Base-by-base conservation (phyloP, 176 grass and related monocot genomes). In the Saccharum officinarum region DNA sequence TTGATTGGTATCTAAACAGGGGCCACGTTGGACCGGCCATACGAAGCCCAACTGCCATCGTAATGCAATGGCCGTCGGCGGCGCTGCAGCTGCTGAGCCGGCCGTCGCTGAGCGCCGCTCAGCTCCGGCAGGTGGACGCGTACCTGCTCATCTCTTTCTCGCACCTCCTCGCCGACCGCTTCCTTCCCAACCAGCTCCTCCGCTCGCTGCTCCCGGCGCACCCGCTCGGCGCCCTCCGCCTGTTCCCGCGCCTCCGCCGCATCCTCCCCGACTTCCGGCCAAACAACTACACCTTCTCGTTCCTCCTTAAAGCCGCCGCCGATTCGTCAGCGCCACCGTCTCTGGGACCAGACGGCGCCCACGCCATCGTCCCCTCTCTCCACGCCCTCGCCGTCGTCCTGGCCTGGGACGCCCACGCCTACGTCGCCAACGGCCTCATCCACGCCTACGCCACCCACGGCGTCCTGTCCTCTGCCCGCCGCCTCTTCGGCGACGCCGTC, bases 371-470 rank as follows among this genome's bases (percentile, higher is more conserved):
- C 44, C 84, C 37, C 37, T 38, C 37, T 38, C 37, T 38, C 37
- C 37, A 38, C 3, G 37, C 37, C 37, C 37, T 38, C 37, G 37
- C 37, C 37, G 37, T 38, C 37, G 37, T 38, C 37, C 37, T 38
- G 37, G 86, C 44, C 8, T 87, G 72, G 65, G 84, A 87, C 76
- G 78, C 77, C 59, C 90, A 89, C 74, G 57, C 57, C 45, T 94
- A 91, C 76, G 92, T 94, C 33, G 77, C 81, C 88, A 94, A 94
- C 40, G 89, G 86, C 28, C 77, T 94, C 54, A 88, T 94, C 46
- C 86, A 91, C 82, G 77, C 87, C 76, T 94, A 91, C 87, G 81
- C 92, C 65, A 74, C 81, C 15, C 80, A 38, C n/a, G 89, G 86
- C 38, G 66, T 68, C 20, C 33, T 91, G 49, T 8, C 2, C 34